Base-by-base conservation (phyloP, 75 land plant genomes). In the Picea glauca region DNA sequence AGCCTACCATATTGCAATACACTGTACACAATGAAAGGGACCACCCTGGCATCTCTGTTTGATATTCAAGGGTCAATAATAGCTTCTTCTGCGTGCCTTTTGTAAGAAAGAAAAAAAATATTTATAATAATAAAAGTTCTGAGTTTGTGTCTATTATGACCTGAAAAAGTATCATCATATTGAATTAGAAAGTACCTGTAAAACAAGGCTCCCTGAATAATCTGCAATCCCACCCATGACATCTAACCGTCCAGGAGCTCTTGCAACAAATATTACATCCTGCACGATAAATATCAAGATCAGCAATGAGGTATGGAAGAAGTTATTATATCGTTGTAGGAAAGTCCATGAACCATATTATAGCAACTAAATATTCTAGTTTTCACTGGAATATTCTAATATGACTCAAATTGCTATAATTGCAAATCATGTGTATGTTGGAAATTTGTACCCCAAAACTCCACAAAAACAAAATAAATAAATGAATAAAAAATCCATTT, bases 151-250 rank as follows among this genome's bases (percentile, higher is more conserved):
- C 18, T 11, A 38, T 20, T 43, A 40, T 9, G 50, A 9, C 50
- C 1, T 70, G 43, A 20, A 70, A 63, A 8, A 1, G 9, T 43
- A 9, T 50, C 56, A 0, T 43, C 43, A 40, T 70, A 70, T 70
- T 70, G 9, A 18, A 70, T 20, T 18, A 70, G 80, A 76, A 20
- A 50, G 58, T 58, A 91, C 99, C 93, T 96, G 99, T 84, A 98
- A 85, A 72, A 98, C 99, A 68, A 98, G 88, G 72, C 98, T 95
- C 54, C 99, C 99, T 63, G 99, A 98, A 75, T 98, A 98, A 76
- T 98, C 99, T 46, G 99, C 99, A 82, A 98, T 98, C 2, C 99
- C 99, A 43, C 99, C 99, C 99, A 98, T 98, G 58, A 98, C 99
- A 85, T 98, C 99, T 79, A 98, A 79, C 60, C 99, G 85, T 77